These are phyloP conservation scores for Didymella pinodella DNA, from an alignment of 2,329 filamentous ascomycete species.

Conservation along the genomic window DNA sequence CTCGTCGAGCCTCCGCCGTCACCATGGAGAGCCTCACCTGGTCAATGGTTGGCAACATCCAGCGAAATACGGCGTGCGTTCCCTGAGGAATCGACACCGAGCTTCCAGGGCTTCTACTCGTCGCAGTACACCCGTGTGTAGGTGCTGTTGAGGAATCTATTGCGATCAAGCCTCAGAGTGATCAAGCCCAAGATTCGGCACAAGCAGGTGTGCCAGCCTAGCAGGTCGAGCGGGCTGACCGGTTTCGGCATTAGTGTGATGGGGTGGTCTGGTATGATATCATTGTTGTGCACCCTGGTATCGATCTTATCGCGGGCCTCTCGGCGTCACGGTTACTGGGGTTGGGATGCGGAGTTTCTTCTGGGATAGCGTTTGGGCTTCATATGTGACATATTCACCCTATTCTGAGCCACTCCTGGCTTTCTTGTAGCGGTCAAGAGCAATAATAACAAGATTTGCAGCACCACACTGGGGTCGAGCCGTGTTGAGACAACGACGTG, in stretches of 20 bases:
- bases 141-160: not conserved
- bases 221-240: constrained; percentile 1
- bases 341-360: not conserved
- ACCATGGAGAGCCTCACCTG: constrained; percentile 19
- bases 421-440: not conserved
- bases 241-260: constrained; percentile 5
- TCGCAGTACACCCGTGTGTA: constrained; percentile 24
- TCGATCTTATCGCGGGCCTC: constrained; percentile 17
- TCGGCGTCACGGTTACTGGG: constrained; percentile 2
- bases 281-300: constrained; percentile 19
- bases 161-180: not conserved
- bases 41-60: no score
- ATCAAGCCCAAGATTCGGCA: not conserved
- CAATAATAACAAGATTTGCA: constrained; percentile 5
- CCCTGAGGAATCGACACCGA: constrained; percentile 25
- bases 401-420: not conserved
- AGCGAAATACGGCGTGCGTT: not conserved
- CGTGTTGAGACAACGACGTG: constrained; percentile 4
- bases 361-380: not conserved
- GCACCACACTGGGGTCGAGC: constrained; percentile 6
- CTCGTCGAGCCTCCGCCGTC: constrained; percentile 35
- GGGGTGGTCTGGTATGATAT: constrained; percentile 18
- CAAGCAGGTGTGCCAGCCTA: not conserved
- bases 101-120: constrained; percentile 25
- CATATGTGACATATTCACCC: not conserved